Conservation (phyloP, 2,329 filamentous ascomycete species). For the Rugonectria rugulosa region DNA sequence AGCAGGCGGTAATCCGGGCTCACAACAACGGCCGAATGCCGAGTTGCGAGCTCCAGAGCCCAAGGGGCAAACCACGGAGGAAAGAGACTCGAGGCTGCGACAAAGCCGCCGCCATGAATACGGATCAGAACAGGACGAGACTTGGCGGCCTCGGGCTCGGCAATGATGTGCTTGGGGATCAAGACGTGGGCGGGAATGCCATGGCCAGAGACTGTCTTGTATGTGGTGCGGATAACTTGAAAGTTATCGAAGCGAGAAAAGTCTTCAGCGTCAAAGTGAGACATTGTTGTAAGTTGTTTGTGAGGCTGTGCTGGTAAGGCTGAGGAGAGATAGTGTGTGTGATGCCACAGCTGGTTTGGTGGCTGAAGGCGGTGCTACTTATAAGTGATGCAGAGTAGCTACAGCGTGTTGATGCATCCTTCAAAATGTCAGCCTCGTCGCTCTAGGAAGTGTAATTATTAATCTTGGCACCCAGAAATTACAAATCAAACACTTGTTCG, state of each 20-base stretch:
- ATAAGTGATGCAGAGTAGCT: not conserved
- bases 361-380: too few species aligned
- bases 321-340: too few species aligned
- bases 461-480: too few species aligned
- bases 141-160: not conserved
- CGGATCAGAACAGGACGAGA: not conserved
- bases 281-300: not conserved
- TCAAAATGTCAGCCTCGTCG: too few species aligned
- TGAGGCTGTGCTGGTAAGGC: not conserved
- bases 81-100: not conserved
- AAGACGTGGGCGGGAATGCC: not conserved
- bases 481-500: too few species aligned
- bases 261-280: not conserved
- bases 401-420: too few species aligned
- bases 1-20: slow-evolving; percentile 3
- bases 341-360: too few species aligned
- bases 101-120: slow-evolving; percentile 3
- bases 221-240: not conserved
- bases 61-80: slow-evolving; percentile 9
- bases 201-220: slow-evolving; percentile 6
- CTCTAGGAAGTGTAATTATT: too few species aligned
- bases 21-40: slow-evolving; percentile 8
- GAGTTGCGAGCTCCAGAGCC: slow-evolving; percentile 4
- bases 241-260: slow-evolving; percentile 1
- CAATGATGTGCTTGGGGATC: not conserved